Conservation (phyloP, 2,329 filamentous ascomycete genomes). For the Phialemonium atrogriseum region DNA sequence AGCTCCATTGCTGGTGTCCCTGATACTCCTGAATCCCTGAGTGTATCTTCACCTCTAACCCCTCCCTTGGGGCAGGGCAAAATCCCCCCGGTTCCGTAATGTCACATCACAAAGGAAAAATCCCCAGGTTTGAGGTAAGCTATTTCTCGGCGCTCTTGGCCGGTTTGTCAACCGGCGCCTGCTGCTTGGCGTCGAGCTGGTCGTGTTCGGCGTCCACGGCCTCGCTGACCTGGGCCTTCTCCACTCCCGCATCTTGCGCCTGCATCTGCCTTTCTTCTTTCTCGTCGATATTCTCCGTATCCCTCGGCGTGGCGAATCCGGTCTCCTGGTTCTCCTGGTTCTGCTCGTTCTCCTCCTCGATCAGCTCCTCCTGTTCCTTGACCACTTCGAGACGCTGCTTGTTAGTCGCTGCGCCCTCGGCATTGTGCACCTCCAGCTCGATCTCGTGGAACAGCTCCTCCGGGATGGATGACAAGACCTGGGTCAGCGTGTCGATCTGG, state of each 20-base stretch:
- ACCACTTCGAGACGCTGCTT: constrained; percentile 97
- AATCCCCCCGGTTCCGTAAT: no score
- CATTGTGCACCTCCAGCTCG: constrained; percentile 93
- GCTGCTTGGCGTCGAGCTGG: constrained; percentile 31
- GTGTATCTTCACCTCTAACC: no score
- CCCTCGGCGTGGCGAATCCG: constrained; percentile 68
- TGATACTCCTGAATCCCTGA: no score
- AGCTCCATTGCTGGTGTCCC: no score
- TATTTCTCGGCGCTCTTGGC: constrained; percentile 27
- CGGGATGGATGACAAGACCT: constrained; percentile 87
- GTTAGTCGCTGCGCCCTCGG: constrained; percentile 95
- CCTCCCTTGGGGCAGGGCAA: no score
- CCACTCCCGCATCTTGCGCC: constrained; percentile 35
- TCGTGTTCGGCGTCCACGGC: constrained; percentile 49
- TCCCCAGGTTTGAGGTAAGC: no score
- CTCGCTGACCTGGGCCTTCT: constrained; percentile 42
- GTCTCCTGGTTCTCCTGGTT: constrained; percentile 70
- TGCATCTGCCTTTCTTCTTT: constrained; percentile 63
- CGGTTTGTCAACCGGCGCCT: no score
- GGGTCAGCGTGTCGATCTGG: constrained; percentile 87
- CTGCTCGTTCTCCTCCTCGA: constrained; percentile 94
- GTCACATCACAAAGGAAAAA: no score
- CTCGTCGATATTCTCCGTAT: constrained; percentile 89
- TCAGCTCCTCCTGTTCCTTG: constrained; percentile 96
- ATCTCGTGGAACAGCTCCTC: constrained; percentile 99